Base-by-base conservation (phyloP, 352 stramenopile species). In the Phytophthora uliginosa region DNA sequence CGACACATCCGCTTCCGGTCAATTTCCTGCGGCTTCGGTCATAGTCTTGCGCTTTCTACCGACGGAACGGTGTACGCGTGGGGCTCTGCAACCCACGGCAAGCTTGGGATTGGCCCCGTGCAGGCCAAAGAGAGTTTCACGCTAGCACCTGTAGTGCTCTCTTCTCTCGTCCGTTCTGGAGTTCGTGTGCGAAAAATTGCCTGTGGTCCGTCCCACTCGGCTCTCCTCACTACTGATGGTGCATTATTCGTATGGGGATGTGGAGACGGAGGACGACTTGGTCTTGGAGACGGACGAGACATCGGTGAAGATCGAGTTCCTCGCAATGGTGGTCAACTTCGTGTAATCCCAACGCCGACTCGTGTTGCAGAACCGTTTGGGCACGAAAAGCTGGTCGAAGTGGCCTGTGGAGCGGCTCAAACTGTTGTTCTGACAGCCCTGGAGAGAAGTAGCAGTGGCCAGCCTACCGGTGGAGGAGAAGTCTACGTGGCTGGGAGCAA, bases 131-230 rank as follows among this genome's bases (percentile, higher is more conserved):
- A 94, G 22, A 91, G 86, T 60, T 95, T 95, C 68, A 88, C 86
- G 4, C 24, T 95, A 7, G 48, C 66, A 8, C 88, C 88, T 2
- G 73, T 95, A 40, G 63, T 69, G 13, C 67, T 92, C 9, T 71
- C 62, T 1, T 54, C 92, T 1, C 40, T 72, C 3, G 67, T 66
- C 15, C 71, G 63, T 3, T 38, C n/a, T 4, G 66, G 72, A 18
- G 34, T 83, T 55, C n/a, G 70, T 5, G 80, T 94, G 2, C 79
- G 84, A 6, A 91, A 86, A 52, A 92, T 95, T 26, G 83, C 89
- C 0, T 95, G 89, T 54, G 89, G 89, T 22, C 83, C 86, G 18
- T 95, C 89, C 13, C 89, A 95, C 56, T 95, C 89, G 0, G 89
- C 87, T 18, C 55, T 93, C 0, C 34, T 95, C 8, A 93, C 87